Evolutionary conservation across 257 asterid species (phyloP).

Genomic region (Voacanga thouarsii): DNA sequence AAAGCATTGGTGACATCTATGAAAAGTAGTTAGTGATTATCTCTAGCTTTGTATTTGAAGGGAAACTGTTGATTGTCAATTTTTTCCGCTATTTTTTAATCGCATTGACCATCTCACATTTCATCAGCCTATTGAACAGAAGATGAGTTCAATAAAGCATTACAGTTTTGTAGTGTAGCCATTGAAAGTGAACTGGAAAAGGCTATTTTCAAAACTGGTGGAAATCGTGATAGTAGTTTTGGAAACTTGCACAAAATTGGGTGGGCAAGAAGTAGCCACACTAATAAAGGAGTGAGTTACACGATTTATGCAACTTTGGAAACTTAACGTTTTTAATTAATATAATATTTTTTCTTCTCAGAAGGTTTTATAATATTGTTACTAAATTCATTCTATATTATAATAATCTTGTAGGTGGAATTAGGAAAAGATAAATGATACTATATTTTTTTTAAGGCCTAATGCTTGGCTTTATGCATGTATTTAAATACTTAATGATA

Average conservation of each 20-base stretch:
- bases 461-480: no score
- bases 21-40: background rate
- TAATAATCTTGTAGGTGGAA: no score
- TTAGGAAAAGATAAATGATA: no score
- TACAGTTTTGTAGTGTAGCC: slow-evolving; percentile 46
- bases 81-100: background rate
- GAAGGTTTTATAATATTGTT: no score
- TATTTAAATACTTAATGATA: no score
- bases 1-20: background rate
- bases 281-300: slow-evolving; percentile 86
- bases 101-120: background rate
- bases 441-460: no score
- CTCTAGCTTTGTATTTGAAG: background rate
- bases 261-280: slow-evolving; percentile 98
- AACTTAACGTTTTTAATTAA: no score
- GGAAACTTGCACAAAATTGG: slow-evolving; percentile 81
- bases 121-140: slow-evolving; percentile 18
- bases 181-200: slow-evolving; percentile 90
- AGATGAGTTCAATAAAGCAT: slow-evolving; percentile 31
- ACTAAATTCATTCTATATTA: no score
- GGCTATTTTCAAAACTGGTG: slow-evolving; percentile 84
- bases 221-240: slow-evolving; percentile 79
- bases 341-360: no score
- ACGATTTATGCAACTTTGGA: no score
- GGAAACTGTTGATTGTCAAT: background rate